A percentile compares a stretch with the other conserved stretches of the same genome.
These are phyloP conservation scores for Talaromyces thailandensis DNA, from an alignment of 495 filamentous ascomycete species.

Conservation along the genomic window DNA sequence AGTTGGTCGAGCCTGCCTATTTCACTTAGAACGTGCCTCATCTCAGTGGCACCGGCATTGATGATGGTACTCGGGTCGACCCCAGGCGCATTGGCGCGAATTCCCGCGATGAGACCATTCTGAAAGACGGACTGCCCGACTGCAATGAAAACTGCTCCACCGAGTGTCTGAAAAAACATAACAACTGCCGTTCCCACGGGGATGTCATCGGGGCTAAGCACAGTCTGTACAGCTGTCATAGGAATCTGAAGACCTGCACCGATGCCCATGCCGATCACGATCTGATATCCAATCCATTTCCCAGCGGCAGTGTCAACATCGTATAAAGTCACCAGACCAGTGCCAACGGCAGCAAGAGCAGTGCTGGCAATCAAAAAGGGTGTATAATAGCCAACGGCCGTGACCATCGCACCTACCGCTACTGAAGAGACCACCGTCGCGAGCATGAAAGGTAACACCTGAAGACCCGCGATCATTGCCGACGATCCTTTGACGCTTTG, in stretches of 20 bases:
- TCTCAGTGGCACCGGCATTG: slow-evolving; percentile 47
- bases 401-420: slow-evolving; percentile 41
- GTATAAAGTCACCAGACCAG: slow-evolving; percentile 21
- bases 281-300: slow-evolving; percentile 26
- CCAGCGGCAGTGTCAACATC: slow-evolving; percentile 12
- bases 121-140: slow-evolving; percentile 56
- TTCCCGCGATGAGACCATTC: slow-evolving; percentile 44
- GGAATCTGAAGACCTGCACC: slow-evolving; percentile 41
- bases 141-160: slow-evolving; percentile 57
- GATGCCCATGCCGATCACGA: slow-evolving; percentile 22
- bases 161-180: slow-evolving; percentile 62
- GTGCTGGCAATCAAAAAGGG: slow-evolving; percentile 11
- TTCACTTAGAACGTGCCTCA: too few relatives aligned
- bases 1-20: too few relatives aligned
- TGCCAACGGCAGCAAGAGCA: slow-evolving; percentile 15
- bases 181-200: slow-evolving; percentile 50
- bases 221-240: slow-evolving; percentile 21
- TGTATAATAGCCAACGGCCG: slow-evolving; percentile 56
- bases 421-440: slow-evolving; percentile 25
- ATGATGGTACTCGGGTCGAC: slow-evolving; percentile 41
- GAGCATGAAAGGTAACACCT: slow-evolving; percentile 26
- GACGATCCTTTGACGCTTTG: slow-evolving; percentile 50
- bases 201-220: slow-evolving; percentile 33
- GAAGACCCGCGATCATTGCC: slow-evolving; percentile 52
- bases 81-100: slow-evolving; percentile 29